Evolutionary conservation across 306 rosid species (phyloP), one percentile per base, ranked within the genome.

Genomic region (Hippophae rhamnoides): DNA sequence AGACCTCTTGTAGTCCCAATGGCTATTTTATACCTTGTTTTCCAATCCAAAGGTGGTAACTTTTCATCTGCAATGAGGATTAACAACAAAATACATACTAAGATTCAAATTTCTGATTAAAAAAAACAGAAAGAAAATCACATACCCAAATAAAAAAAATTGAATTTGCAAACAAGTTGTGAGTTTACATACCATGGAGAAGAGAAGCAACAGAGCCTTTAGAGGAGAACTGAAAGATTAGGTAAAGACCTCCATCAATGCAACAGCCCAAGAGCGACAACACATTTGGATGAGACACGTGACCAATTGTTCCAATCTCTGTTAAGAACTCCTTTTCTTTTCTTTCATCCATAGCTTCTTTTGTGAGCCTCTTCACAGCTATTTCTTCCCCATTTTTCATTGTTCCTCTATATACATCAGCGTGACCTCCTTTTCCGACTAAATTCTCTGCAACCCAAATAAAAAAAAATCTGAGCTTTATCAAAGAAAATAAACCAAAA

Each of bases 221-320:
- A 0, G 97, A 82, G 45, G 94, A 90, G 55, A 90, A 80, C 56
- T 72, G 72, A 65, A 87, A 87, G 68, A 90, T 73, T 56, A 90
- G 85, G 74, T 90, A 85, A 51, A 90, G 96, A 7, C 96, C 96
- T 68, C 76, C 83, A 57, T 90, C 97, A 52, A 87, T 78, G 56
- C 97, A 90, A 62, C 94, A 90, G 5, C 96, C 97, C 54, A 79
- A 54, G 53, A 90, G 90, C 6, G 97, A 79, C 67, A 85, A 43
- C 0, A 90, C 90, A 65, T 90, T 90, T 13, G 79, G 69, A 67
- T 88, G 96, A 46, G 56, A 65, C 6, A 80, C 99, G 66, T 92
- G 99, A 31, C 99, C 96, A 25, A 92, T 80, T 12, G 96, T 92
- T 3, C 99, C 97, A 73, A 88, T 92, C 79, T 92, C 99, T 50